phyloP scores from a whole-genome alignment of 1,284 basidiomycete species.

The Nidula niveotomentosa region DNA sequence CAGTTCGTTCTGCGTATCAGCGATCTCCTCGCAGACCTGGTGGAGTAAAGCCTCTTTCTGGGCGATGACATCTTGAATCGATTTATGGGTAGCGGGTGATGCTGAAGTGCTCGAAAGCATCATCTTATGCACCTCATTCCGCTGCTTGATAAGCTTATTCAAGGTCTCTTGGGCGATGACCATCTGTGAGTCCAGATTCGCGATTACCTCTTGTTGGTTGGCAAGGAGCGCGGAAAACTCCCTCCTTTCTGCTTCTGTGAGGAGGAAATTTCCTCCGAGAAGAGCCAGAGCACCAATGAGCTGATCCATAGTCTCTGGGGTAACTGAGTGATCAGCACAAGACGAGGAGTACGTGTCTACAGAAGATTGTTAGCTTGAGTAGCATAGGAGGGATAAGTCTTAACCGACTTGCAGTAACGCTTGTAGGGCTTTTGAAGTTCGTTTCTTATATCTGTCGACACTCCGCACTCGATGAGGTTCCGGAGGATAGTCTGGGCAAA shows the following conservation, averaged over 20 bases:
- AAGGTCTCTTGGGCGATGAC: neutral
- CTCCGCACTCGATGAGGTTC: too few species aligned
- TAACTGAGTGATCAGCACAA: too few species aligned
- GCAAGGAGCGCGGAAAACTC: neutral
- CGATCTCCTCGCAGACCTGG: neutral
- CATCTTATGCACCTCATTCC: conserved; percentile 4
- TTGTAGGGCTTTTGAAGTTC: too few species aligned
- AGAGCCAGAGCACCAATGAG: neutral
- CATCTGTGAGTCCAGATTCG: conserved; percentile 4
- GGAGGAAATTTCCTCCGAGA: neutral
- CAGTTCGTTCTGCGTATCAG: neutral
- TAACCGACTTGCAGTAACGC: too few species aligned
- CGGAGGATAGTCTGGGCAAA: too few species aligned
- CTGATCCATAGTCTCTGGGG: neutral
- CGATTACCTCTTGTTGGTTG: neutral
- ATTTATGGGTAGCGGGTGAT: neutral
- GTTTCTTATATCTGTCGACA: too few species aligned
- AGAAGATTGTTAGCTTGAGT: neutral
- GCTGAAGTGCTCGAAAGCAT: neutral
- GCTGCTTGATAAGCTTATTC: conserved; percentile 1
- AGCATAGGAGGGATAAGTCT: too few species aligned
- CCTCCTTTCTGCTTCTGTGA: neutral
- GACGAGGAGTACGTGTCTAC: too few species aligned
- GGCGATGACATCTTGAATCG: neutral
- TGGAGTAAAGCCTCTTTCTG: conserved; percentile 1